Conservation (phyloP, 2,329 filamentous ascomycete genomes). For the Tetracladium maxilliforme region DNA sequence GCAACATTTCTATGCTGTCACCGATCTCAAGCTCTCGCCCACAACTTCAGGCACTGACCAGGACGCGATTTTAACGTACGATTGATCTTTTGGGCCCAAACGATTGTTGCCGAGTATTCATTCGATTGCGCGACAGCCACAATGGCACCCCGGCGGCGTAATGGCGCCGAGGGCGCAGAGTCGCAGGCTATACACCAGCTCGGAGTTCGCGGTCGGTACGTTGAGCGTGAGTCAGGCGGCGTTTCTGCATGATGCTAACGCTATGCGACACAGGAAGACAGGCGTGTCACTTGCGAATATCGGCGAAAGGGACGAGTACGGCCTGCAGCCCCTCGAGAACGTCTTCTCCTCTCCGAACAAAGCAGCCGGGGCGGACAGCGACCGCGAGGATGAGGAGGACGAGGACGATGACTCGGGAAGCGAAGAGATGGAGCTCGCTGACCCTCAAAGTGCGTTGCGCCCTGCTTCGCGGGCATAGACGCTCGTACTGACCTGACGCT, state of each 20-base stretch:
- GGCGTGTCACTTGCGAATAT: constrained; percentile 68
- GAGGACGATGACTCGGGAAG: constrained; percentile 19
- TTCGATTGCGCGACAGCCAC: too few species aligned
- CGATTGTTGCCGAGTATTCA: too few species aligned
- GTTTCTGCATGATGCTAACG: constrained; percentile 6
- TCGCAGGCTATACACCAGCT: neutral
- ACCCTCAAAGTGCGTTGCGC: too few species aligned
- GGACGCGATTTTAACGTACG: too few species aligned
- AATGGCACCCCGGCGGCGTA: neutral
- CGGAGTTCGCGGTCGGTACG: neutral
- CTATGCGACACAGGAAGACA: constrained; percentile 53
- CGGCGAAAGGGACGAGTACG: constrained; percentile 76
- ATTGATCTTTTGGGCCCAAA: too few species aligned
- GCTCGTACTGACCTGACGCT: too few species aligned
- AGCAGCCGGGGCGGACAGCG: constrained; percentile 15
- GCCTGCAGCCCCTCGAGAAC: constrained; percentile 74
- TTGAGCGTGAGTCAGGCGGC: constrained; percentile 1
- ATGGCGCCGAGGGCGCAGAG: neutral
- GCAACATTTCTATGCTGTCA: too few species aligned
- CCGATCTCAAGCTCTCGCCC: too few species aligned
- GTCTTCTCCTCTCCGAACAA: constrained; percentile 76
- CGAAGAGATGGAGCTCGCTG: too few species aligned
- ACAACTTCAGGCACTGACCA: too few species aligned
- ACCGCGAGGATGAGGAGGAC: constrained; percentile 14
- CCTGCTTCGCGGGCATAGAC: neutral